phyloP scores from a whole-genome alignment of 1,284 basidiomycete species.

The Microbotryum violaceum region DNA sequence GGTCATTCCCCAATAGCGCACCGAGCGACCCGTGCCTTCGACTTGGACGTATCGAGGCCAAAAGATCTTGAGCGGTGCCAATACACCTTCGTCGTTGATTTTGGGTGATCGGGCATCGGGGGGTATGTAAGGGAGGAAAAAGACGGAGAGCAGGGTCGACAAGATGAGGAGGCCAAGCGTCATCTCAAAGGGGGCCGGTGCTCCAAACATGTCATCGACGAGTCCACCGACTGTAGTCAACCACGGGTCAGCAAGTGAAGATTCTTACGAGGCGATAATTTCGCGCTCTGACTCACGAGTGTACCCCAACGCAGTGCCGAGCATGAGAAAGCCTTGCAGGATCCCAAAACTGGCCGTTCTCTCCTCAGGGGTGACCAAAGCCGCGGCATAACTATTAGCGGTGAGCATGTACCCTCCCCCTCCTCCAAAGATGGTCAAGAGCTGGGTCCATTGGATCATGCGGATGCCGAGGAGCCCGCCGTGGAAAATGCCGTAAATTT shows the following conservation, averaged over 20 bases:
- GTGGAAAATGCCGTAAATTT: slow-evolving; percentile 36
- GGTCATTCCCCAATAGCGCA: slow-evolving; percentile 36
- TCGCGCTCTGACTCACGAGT: slow-evolving; percentile 17
- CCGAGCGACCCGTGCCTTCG: slow-evolving; percentile 1
- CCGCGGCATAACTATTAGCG: slow-evolving; percentile 36
- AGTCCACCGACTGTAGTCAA: slow-evolving; percentile 37
- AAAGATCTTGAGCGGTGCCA: slow-evolving; percentile 40
- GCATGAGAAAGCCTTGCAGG: slow-evolving; percentile 38
- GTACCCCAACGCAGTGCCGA: slow-evolving; percentile 35
- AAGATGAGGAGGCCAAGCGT: slow-evolving; percentile 38
- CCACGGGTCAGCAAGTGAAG: neutral
- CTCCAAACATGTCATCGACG: slow-evolving; percentile 31
- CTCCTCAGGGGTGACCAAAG: slow-evolving; percentile 33
- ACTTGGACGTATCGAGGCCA: slow-evolving; percentile 28
- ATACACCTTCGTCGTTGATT: slow-evolving; percentile 22
- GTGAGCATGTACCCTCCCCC: slow-evolving; percentile 37
- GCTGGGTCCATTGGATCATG: slow-evolving; percentile 39
- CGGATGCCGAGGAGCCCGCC: slow-evolving; percentile 36
- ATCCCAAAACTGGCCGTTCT: slow-evolving; percentile 40
- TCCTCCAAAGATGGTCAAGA: slow-evolving; percentile 40
- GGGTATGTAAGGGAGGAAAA: slow-evolving; percentile 41
- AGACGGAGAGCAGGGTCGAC: slow-evolving; percentile 34
- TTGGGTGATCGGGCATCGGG: slow-evolving; percentile 23
- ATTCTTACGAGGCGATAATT: neutral
- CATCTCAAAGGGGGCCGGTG: slow-evolving; percentile 39